Conservation (phyloP, 345 rosid species). For the Atalantia buxifolia region DNA sequence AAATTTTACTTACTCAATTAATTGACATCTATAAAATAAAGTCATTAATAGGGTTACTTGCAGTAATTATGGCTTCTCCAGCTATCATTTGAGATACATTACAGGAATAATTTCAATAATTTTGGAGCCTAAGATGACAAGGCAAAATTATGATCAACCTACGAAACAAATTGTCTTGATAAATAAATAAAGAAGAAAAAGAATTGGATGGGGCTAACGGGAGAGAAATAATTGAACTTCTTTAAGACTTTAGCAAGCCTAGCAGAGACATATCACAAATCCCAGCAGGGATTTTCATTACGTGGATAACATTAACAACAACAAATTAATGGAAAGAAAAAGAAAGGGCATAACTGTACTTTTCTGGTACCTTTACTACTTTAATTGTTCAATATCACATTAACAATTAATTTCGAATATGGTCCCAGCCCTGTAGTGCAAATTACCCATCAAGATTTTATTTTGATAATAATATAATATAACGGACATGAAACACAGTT, state of each 20-base stretch:
- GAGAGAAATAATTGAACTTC: neutral
- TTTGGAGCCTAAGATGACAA: neutral
- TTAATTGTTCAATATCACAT: neutral
- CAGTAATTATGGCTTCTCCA: too few species aligned
- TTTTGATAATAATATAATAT: too few species aligned
- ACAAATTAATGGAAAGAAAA: neutral
- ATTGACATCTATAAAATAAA: too few species aligned
- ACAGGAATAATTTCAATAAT: too few species aligned
- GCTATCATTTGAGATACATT: too few species aligned
- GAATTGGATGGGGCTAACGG: neutral
- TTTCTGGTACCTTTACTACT: constrained; percentile 20
- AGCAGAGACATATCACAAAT: constrained; percentile 4
- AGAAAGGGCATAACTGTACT: constrained; percentile 8
- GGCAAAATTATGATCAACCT: neutral
- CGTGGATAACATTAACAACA: constrained; percentile 7
- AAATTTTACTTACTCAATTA: too few species aligned
- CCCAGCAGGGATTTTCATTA: neutral
- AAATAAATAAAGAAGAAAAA: neutral
- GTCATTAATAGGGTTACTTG: too few species aligned
- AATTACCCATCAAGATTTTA: constrained; percentile 27
- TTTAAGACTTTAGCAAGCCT: constrained; percentile 2
- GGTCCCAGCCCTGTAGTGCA: constrained; percentile 26
- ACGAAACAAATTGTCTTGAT: neutral
- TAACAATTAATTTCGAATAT: constrained; percentile 17
- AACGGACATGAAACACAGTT: neutral